These are phyloP conservation scores for Aspergillus caelatus DNA, from an alignment of 2,329 filamentous ascomycete genomes.

Conservation along the genomic window DNA sequence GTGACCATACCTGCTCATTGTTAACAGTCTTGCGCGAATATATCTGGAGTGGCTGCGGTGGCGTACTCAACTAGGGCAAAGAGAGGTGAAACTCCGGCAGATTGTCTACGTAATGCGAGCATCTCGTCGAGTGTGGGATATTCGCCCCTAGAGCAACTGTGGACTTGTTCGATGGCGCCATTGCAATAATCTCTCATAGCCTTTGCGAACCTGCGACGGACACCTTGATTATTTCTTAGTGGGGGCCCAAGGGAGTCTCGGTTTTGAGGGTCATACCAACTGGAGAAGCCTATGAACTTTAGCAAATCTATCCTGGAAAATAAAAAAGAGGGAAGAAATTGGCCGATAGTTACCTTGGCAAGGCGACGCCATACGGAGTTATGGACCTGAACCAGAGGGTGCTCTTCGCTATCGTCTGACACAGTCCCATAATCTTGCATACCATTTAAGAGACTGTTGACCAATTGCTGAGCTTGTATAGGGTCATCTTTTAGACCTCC, in stretches of 20 bases:
- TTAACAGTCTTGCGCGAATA: background rate
- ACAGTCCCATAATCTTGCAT: constrained; percentile 21
- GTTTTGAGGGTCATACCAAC: constrained; percentile 12
- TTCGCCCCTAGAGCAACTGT: constrained; percentile 13
- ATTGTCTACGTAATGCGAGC: constrained; percentile 21
- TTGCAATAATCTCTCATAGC: constrained; percentile 22
- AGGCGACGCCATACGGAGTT: constrained; percentile 31
- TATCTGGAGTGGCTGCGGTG: background rate
- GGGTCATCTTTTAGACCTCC: constrained; percentile 30
- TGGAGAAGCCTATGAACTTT: constrained; percentile 9
- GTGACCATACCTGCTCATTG: constrained; percentile 18
- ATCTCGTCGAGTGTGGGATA: constrained; percentile 20
- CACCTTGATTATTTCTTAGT: constrained; percentile 2
- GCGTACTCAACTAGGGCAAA: constrained; percentile 28
- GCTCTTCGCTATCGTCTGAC: constrained; percentile 9
- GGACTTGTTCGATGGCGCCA: constrained; percentile 21
- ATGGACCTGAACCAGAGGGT: constrained; percentile 28
- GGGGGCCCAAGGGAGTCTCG: background rate
- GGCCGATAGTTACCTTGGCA: constrained; percentile 10
- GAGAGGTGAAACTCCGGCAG: constrained; percentile 23
- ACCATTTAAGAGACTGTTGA: constrained; percentile 26
- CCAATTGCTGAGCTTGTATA: constrained; percentile 23
- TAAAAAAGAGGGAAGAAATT: background rate
- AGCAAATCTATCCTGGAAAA: background rate
- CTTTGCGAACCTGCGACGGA: constrained; percentile 16